phyloP scores from a whole-genome alignment of 169 alveolate genomes.

The Toxoplasma gondii region DNA sequence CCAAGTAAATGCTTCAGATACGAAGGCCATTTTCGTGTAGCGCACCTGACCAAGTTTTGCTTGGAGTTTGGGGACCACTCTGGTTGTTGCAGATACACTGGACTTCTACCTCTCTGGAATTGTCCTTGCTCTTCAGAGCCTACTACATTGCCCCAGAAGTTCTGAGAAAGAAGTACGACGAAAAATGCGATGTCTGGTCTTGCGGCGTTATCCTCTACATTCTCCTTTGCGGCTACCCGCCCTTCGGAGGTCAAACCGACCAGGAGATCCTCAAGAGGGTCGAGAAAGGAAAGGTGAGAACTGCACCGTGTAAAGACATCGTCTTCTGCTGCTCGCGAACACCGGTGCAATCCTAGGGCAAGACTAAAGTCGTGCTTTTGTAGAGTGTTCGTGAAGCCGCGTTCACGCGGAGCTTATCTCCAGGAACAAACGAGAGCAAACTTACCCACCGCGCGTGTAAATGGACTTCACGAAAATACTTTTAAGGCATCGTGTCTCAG shows the following conservation, averaged over 20 bases:
- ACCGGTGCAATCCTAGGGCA: background rate
- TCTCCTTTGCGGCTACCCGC: conserved; percentile 84
- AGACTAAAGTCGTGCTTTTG: background rate
- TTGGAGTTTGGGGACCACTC: no score
- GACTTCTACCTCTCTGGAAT: no score
- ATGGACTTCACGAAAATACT: no score
- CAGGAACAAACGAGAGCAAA: no score
- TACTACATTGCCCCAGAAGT: conserved; percentile 98
- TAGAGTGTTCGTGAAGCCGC: background rate
- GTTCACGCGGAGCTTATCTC: no score
- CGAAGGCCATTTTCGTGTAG: no score
- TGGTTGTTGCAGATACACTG: no score
- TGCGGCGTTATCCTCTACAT: conserved; percentile 91
- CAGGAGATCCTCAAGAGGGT: conserved; percentile 77
- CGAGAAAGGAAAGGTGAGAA: conserved; percentile 73
- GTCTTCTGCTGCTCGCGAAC: background rate
- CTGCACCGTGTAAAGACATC: background rate
- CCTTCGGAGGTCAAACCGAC: conserved; percentile 84
- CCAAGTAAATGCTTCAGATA: no score
- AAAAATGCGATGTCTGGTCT: conserved; percentile 95
- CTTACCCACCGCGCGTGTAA: no score
- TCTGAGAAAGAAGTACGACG: conserved; percentile 90
- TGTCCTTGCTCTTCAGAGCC: conserved; percentile 78
- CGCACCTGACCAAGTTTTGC: no score
- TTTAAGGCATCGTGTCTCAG: no score